Conservation (phyloP, 2,329 filamentous ascomycete genomes). For the Pestalotiopsis sp. region DNA sequence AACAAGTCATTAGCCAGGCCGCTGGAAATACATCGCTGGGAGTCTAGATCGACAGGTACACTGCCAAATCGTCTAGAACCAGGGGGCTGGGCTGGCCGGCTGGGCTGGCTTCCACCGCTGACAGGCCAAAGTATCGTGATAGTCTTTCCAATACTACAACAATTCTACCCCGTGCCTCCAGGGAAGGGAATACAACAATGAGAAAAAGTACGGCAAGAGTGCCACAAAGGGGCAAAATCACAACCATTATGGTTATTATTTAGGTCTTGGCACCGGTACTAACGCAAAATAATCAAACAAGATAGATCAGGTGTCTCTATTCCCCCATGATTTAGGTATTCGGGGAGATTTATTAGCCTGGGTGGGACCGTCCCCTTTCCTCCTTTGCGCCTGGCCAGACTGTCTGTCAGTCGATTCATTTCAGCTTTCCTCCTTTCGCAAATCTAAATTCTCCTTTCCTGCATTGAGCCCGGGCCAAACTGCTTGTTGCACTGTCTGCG, state of each 20-base stretch:
- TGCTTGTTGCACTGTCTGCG: background rate
- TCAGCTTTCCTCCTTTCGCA: background rate
- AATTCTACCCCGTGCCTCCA: background rate
- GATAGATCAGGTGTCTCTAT: background rate
- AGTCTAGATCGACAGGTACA: slow-evolving; percentile 7
- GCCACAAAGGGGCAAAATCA: background rate
- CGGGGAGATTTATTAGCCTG: background rate
- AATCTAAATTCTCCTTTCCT: background rate
- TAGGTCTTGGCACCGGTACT: background rate
- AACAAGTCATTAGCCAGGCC: background rate
- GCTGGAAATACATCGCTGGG: background rate
- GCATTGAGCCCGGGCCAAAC: background rate
- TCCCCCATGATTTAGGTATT: background rate
- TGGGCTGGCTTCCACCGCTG: background rate
- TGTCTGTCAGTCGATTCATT: background rate
- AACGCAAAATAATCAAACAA: background rate
- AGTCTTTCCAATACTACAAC: background rate
- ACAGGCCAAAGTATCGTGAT: background rate
- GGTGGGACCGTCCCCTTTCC: background rate
- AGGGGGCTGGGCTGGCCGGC: background rate
- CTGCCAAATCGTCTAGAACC: background rate
- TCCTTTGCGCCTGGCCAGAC: background rate
- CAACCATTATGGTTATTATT: background rate
- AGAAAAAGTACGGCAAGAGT: background rate
- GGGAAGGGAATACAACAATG: background rate